Percentiles rank a stretch among this genome's conserved stretches.
Conservation (phyloP, 768 basidiomycete genomes). For the Sarcodon sp. region DNA sequence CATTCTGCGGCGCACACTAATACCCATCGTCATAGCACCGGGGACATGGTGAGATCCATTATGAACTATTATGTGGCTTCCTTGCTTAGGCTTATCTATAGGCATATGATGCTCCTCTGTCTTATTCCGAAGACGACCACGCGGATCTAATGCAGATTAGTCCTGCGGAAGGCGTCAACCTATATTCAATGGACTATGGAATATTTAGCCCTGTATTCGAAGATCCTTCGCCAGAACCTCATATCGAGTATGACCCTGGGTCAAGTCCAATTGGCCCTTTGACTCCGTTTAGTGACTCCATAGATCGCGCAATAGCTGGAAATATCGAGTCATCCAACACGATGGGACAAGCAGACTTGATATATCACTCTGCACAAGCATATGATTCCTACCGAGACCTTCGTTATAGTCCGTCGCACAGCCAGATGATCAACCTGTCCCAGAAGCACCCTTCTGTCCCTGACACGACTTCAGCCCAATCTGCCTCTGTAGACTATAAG, state of each 20-base stretch:
- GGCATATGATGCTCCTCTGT: constrained; percentile 6
- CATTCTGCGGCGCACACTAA: neutral
- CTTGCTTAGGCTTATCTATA: neutral
- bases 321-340: constrained; percentile 3
- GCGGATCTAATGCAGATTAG: neutral
- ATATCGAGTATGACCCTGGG: constrained; percentile 32
- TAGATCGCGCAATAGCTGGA: constrained; percentile 57
- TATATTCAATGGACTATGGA: constrained; percentile 16
- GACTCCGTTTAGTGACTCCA: constrained; percentile 67
- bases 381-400: constrained; percentile 15
- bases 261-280: constrained; percentile 66
- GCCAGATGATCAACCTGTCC: constrained; percentile 13
- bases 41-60: neutral
- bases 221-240: constrained; percentile 46
- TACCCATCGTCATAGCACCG: neutral
- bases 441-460: constrained; percentile 23
- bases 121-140: neutral
- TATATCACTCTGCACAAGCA: constrained; percentile 5
- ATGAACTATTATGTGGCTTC: neutral
- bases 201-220: constrained; percentile 54
- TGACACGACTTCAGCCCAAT: constrained; percentile 31
- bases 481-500: constrained; percentile 47
- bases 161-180: constrained; percentile 10
- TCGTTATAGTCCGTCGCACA: constrained; percentile 8
- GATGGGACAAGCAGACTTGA: neutral